phyloP scores from a whole-genome alignment of 345 rosid species.

The Erodium maritimum region DNA sequence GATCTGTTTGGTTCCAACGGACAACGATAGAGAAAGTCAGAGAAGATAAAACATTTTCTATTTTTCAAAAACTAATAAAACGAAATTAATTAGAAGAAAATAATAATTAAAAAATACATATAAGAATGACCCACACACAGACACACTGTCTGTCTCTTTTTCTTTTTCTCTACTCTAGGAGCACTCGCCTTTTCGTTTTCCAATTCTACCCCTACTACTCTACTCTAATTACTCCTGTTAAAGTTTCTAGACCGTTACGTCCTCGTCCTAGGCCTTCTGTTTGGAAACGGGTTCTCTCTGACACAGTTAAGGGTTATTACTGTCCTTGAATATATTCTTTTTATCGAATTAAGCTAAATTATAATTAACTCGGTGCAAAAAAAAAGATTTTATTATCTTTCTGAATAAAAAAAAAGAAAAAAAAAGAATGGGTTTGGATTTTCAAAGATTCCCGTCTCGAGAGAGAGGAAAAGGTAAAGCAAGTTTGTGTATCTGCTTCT shows the following conservation, averaged over 20 bases:
- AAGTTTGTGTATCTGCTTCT: slow-evolving; percentile 10
- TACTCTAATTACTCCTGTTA: too few relatives aligned
- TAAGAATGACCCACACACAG: not conserved
- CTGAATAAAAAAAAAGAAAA: not conserved
- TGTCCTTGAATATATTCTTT: not conserved
- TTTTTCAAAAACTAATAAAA: slow-evolving; percentile 10
- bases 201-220: slow-evolving; percentile 13
- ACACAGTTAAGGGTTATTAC: too few relatives aligned
- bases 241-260: too few relatives aligned
- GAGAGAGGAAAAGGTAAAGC: slow-evolving; percentile 31
- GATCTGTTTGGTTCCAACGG: slow-evolving; percentile 72
- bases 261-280: too few relatives aligned
- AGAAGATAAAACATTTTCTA: slow-evolving; percentile 6
- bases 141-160: not conserved
- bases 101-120: not conserved
- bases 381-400: not conserved
- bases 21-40: slow-evolving; percentile 22
- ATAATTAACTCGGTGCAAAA: not conserved
- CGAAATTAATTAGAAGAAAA: slow-evolving; percentile 7
- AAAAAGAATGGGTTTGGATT: slow-evolving; percentile 18
- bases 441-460: slow-evolving; percentile 53
- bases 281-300: too few relatives aligned
- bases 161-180: slow-evolving; percentile 16
- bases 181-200: slow-evolving; percentile 18
- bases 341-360: too few relatives aligned